Evolutionary conservation across 164 flowering plant species (phyloP), one percentile per base, ranked within the genome.

Genomic region (Nelumbo lutea): DNA sequence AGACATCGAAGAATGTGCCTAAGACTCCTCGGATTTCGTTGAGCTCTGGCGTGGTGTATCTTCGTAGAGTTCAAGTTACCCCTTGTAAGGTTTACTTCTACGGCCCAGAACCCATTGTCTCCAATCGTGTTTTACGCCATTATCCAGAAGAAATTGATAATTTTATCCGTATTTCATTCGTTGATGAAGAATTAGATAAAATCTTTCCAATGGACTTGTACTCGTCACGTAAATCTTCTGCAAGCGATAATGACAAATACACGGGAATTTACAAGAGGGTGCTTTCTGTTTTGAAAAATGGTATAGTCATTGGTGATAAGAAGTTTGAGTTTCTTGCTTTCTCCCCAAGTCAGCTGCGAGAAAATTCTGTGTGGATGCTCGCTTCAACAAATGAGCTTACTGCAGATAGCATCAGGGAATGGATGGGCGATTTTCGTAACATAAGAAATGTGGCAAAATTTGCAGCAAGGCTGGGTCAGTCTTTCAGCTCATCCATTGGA

Each of bases 381-480:
- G 91, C 97, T 64, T 76, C 96, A 15, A 77, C 59, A 9, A 44
- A 62, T 58, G 84, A 83, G 64, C 75, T 84, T 7, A 81, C 78
- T 75, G 93, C 96, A 60, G 83, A 77, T 42, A 72, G 70, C 46
- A 94, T 94, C 61, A 81, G 97, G 62, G 57, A 59, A 11, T 83
- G 88, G 94, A 90, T 91, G 98, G 98, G 98, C 3, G 81, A 88
- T 66, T 91, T 94, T 72, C 64, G 67, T 53, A 45, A 78, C 27
- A 94, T 94, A 60, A 82, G 79, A 70, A 91, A 90, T 75, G 96
- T 91, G 61, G 96, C 97, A 9, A 90, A 89, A 71, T 88, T 88
- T 85, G 90, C 92, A 13, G 96, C 97, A 15, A 83, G 98, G 66
- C 82, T 94, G n/a, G 98, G 98, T 59, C 98, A 94, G 69, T 90